These are phyloP conservation scores for Bryoerythrophyllum caledonicum DNA, from an alignment of 225 moss, liverwort and hornwort genomes.

Conservation along the genomic window DNA sequence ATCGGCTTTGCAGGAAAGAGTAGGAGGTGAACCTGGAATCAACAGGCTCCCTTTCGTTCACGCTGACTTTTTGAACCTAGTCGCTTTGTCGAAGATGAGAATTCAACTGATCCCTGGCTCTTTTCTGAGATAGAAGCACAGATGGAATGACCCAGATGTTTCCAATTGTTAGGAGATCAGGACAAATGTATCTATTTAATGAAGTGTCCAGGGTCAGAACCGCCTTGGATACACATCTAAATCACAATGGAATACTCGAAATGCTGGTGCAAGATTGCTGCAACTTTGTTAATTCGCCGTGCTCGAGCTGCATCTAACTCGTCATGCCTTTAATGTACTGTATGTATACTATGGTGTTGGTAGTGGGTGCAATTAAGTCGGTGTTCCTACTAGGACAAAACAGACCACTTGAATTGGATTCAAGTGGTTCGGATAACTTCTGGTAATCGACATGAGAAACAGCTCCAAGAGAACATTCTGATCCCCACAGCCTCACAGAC, in stretches of 20 bases:
- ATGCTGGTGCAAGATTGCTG: not conserved
- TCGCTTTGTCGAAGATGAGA: constrained; percentile 61
- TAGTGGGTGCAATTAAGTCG: not conserved
- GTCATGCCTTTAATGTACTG: not conserved
- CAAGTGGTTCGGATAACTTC: not conserved
- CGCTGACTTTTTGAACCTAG: constrained; percentile 61
- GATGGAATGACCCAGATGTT: not conserved
- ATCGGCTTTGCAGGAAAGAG: not conserved
- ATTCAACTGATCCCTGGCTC: constrained; percentile 66
- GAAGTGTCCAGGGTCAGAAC: not conserved
- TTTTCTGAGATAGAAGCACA: constrained; percentile 44
- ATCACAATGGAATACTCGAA: not conserved
- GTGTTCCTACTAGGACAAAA: not conserved
- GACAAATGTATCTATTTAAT: not conserved
- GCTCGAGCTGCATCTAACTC: not conserved
- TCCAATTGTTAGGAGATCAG: not conserved
- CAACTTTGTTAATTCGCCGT: not conserved
- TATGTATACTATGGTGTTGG: not conserved
- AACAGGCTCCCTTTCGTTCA: constrained; percentile 48
- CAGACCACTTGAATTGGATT: constrained; percentile 5
- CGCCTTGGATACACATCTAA: not conserved
- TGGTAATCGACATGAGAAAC: not conserved
- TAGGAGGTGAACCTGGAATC: constrained; percentile 52
- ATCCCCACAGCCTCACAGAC: too few species aligned
- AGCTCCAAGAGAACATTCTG: not conserved